Base-by-base conservation (phyloP, 2,329 filamentous ascomycete species). In the Fusarium proliferatum region DNA sequence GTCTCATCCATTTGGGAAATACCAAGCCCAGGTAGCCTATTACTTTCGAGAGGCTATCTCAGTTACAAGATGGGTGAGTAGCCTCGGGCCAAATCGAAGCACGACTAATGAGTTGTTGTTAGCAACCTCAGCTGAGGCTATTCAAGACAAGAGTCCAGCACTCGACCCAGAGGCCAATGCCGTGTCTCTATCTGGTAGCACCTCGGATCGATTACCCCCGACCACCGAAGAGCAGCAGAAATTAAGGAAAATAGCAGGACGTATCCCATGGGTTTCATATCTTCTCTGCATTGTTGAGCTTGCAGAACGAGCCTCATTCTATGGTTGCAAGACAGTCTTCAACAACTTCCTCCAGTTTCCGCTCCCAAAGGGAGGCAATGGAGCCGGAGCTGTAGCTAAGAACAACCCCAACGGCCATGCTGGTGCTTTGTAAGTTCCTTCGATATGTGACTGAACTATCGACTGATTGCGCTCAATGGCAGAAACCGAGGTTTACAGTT, bases 341-440 rank as follows among this genome's bases (percentile, higher is more conserved):
- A 67, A 68, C 46, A 92, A 92, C 78, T 92, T 87, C 74, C 86
- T 92, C 76, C 88, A 92, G 74, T 87, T 88, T 15, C 86, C 88
- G 7, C 78, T 93, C 8, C 51, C 51, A 41, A 55, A 55, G 10
- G 51, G 34, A 13, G 51, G 51, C 10, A 55, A 55, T 17, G 51
- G 51, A n/a, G 34, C 51, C 4, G 51, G 51, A 28, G 51, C 51
- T 17, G 51, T 55, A 17, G 51, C 51, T 13, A 55, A 55, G 23
- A n/a, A 28, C 4, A 23, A 55, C 51, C 51, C 51, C 7, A 55
- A 55, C 8, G 51, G 51, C 5, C 34, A 55, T 41, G 51, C 51
- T 41, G 51, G 51, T n/a, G 51, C 51, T 17, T 55, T 55, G 51
- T 55, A 28, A 16, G 51, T 55, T 13, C 10, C 7, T 28, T 17